Conservation (phyloP, 805 yeast genomes). For the Hanseniaspora valbyensis region DNA sequence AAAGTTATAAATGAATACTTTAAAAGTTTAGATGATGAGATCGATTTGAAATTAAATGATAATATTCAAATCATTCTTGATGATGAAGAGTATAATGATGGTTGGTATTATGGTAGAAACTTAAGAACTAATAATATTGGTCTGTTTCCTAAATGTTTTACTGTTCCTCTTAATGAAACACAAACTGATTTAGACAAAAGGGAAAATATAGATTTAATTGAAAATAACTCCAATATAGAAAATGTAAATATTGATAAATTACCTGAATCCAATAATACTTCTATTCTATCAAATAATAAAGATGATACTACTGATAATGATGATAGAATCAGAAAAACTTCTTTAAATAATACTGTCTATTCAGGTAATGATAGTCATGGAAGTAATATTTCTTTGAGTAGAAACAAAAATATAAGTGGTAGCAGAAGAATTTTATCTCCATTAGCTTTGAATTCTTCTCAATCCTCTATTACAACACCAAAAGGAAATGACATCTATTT, state of each 20-base stretch:
- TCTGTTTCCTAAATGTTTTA: slow-evolving; percentile 80
- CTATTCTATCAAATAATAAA: slow-evolving; percentile 45
- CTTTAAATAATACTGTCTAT: no score
- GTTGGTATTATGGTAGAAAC: slow-evolving; percentile 96
- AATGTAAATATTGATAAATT: neutral
- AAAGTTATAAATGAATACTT: slow-evolving; percentile 76
- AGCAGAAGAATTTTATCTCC: neutral
- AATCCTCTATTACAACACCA: slow-evolving; percentile 24
- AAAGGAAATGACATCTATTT: slow-evolving; percentile 21
- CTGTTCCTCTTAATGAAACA: slow-evolving; percentile 30
- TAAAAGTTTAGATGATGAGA: slow-evolving; percentile 83
- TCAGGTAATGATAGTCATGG: slow-evolving; percentile 16
- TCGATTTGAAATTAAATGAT: slow-evolving; percentile 71
- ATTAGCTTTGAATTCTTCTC: slow-evolving; percentile 19
- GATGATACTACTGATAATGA: slow-evolving; percentile 29
- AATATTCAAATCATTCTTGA: slow-evolving; percentile 80
- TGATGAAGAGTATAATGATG: slow-evolving; percentile 85
- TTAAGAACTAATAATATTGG: slow-evolving; percentile 66
- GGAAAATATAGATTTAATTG: neutral
- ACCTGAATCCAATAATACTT: slow-evolving; percentile 21
- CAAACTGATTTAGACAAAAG: no score
- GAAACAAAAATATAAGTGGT: neutral
- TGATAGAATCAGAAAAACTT: no score
- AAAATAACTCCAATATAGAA: neutral
- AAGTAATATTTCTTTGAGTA: neutral